Base-by-base conservation (phyloP, 371 early-diverging fungal genomes). In the Sporodiniella umbellata region DNA sequence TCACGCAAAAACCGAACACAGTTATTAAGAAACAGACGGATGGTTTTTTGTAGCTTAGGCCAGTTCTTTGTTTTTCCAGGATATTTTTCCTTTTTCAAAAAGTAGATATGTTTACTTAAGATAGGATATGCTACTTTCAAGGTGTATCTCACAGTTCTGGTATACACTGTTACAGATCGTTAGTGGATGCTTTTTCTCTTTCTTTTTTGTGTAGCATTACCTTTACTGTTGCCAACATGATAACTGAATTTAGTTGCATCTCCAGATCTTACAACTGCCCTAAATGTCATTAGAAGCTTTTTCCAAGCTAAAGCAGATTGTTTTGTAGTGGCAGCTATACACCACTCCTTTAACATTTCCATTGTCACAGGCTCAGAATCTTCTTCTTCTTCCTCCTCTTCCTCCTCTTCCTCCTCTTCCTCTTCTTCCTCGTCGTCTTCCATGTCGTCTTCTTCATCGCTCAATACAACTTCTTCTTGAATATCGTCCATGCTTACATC, bases 21-120 rank as follows among this genome's bases (percentile, higher is more conserved):
- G 50, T 80, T 87, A 49, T 79, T 79, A 24, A 94, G 62, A 58
- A 83, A 94, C 2, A 91, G 79, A 54, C 85, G 88, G 50, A 89
- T 81, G 14, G 91, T 70, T 28, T 86, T 85, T 50, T 85, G 79
- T 8, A 93, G 56, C 10, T 80, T 78, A 43, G 70, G 79, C 93
- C 94, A 94, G 54, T 89, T 88, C 33, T 76, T 70, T 33, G 79
- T 70, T 48, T 78, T 78, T 57, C 53, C 80, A 68, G 61, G 85
- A 78, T 50, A 72, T 60, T 33, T 69, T 48, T 62, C 64, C 70
- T 78, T 64, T 71, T 78, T 62, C 68, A 56, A 42, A 63, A 64
- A 58, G 31, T 73, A 65, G 25, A 86, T 68, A 50, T 84, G 83
- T 48, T 86, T 75, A 43, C 71, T 75, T 33, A 89, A 64, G 17